Base-by-base conservation (phyloP, 1,284 basidiomycete species). In the Schizophyllum amplum region DNA sequence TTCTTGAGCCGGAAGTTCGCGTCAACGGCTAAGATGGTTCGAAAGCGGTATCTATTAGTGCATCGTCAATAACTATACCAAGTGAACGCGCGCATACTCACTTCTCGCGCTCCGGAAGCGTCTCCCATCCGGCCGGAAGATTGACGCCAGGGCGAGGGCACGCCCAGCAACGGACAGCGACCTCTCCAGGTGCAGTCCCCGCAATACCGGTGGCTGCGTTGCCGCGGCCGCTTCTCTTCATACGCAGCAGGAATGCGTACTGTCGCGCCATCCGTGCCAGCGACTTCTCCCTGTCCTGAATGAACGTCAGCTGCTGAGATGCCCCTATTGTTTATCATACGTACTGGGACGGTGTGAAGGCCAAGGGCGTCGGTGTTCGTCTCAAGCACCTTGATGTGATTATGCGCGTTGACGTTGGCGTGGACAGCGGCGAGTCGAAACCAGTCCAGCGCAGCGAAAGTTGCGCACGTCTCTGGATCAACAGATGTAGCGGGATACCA, bases 1-100 rank as follows among this genome's bases (percentile, higher is more conserved):
- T 61, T 62, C 27, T 59, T 61, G 24, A 65, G 47, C 27, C 58
- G 52, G 51, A 65, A 65, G 27, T 63, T 64, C 7, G 62, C 62
- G 57, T 65, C 63, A 1, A 59, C 33, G 1, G 62, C 55, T 9
- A 64, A 21, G 15, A 62, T 42, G 6, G 64, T 42, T 48, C 52
- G 59, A 54, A 63, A 65, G 1, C 64, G 50, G 26, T 60, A 62
- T 48, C 63, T 64, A 42, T 26, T 26, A 15, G 27, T 20, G 20
- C 24, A 33, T 51, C 5, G 42, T 52, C 24, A 22, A 15, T 4
- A 48, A 22, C 5, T 11, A 9, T 22, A 47, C 5, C 13, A 22
- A 33, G 13, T 22, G 52, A 15, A 26, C 24, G 24, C 7, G 26
- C 15, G 61, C 62, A 22, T 2, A 58, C 59, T n/a, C 9, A 55